Evolutionary conservation across 257 asterid genomes (phyloP), one percentile per base, ranked within the genome.

Genomic region (Schizonepeta tenuifolia): DNA sequence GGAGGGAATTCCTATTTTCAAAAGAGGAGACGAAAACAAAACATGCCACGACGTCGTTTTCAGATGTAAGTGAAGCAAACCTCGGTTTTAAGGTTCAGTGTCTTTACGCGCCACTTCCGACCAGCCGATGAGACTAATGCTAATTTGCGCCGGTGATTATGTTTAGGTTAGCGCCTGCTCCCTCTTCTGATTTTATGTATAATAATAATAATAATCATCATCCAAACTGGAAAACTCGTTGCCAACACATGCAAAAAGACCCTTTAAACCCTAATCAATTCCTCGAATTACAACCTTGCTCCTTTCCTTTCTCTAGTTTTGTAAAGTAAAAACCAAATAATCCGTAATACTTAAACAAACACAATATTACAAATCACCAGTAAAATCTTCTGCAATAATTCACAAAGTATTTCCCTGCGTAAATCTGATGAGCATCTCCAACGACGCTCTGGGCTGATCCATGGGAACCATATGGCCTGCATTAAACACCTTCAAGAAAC

Each of bases 401-500:
- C 65, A 70, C 1, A 69, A 55, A 20, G 78, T 66, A 28, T 51
- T 72, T 33, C 83, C 85, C 51, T 79, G 84, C 51, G 77, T 83
- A 96, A 96, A 92, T 60, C 86, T 80, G 51, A 60, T 83, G 1
- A 91, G 85, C 95, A 89, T 89, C 71, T 85, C 88, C 2, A 86
- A 76, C 21, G 95, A 72, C 5, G 84, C 86, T 77, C 80, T 81
- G 0, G 96, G 95, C 71, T 91, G 97, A 77, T 92, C 97, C 96
- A 89, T 89, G 0, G 97, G 97, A 72, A 89, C 93, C 89, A 85
- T 7, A 49, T 89, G 96, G 13, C 97, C 96, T 1, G 97, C 90
- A 74, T 86, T 74, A 24, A 77, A 64, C 36, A 92, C 96, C 77
- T 80, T 85, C 15, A 92, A 78, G 83, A 92, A 92, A 17, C 82